These are phyloP conservation scores for Tulasnella sp. DNA, from an alignment of 768 basidiomycete genomes.

Conservation along the genomic window DNA sequence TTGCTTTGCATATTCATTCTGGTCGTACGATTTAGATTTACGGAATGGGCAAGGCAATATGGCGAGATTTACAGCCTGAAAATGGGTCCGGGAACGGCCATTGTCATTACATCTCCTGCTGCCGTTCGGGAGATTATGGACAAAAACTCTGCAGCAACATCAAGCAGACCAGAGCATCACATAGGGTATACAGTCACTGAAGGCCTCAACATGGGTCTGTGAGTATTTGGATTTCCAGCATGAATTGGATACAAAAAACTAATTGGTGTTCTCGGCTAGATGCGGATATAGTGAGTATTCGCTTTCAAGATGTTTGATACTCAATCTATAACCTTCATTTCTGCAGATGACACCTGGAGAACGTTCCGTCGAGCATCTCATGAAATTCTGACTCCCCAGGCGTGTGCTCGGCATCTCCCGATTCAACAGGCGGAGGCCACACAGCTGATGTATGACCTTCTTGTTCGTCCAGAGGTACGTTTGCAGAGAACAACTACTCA, in stretches of 20 bases:
- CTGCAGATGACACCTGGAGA: slow-evolving; percentile 11
- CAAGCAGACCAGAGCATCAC: slow-evolving; percentile 20
- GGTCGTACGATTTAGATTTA: slow-evolving; percentile 22
- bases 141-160: slow-evolving; percentile 19
- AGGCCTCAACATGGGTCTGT: slow-evolving; percentile 15
- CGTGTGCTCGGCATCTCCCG: slow-evolving; percentile 3
- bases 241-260: too few species aligned
- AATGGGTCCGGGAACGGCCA: slow-evolving; percentile 18
- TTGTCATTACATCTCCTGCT: slow-evolving; percentile 20
- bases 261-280: too few species aligned
- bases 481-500: too few species aligned
- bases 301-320: too few species aligned
- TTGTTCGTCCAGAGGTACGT: slow-evolving; percentile 22
- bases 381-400: slow-evolving; percentile 17
- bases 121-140: slow-evolving; percentile 24
- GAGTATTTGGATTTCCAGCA: too few species aligned
- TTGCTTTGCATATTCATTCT: slow-evolving; percentile 18
- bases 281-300: too few species aligned
- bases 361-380: slow-evolving; percentile 10
- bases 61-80: slow-evolving; percentile 24
- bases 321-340: too few species aligned
- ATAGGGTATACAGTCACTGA: slow-evolving; percentile 18
- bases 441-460: slow-evolving; percentile 19
- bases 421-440: neutral
- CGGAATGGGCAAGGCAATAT: slow-evolving; percentile 23